Evolutionary conservation across 257 asterid genomes (phyloP).

Genomic region (Nicotiana attenuata): DNA sequence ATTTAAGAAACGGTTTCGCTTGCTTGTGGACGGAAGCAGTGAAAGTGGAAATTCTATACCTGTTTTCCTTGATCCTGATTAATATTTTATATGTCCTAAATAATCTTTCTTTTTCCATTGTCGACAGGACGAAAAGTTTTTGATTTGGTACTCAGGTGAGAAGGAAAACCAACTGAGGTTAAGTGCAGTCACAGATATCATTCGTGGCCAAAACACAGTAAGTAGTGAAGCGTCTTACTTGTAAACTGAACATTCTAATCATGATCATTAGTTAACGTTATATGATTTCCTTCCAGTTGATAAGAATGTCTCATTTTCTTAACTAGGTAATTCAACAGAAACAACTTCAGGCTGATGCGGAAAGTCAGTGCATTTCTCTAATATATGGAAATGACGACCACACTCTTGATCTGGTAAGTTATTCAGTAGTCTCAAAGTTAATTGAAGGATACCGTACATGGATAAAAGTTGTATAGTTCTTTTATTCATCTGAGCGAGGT

Average conservation of each 20-base stretch:
- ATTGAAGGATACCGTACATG: neutral
- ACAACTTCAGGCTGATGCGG: conserved; percentile 34
- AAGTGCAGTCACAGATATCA: conserved; percentile 27
- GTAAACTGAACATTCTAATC: neutral
- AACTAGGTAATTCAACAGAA: conserved; percentile 20
- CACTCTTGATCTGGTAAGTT: conserved; percentile 35
- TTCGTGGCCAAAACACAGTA: conserved; percentile 30
- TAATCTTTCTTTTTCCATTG: neutral
- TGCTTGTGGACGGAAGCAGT: neutral
- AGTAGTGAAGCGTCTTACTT: conserved; percentile 6
- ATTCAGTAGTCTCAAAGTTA: neutral
- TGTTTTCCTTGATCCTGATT: neutral
- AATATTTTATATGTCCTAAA: neutral
- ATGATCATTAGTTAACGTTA: neutral
- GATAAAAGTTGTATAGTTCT: neutral
- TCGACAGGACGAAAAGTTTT: conserved; percentile 38
- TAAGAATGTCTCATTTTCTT: neutral
- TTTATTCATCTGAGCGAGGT: neutral
- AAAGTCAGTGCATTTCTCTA: conserved; percentile 34
- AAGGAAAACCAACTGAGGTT: conserved; percentile 35
- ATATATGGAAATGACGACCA: conserved; percentile 33
- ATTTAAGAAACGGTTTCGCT: neutral
- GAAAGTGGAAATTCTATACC: neutral
- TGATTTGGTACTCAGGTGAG: conserved; percentile 41
- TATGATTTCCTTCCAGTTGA: neutral